Evolutionary conservation across 2,329 filamentous ascomycete genomes (phyloP).

Genomic region (Colletotrichum sp.): DNA sequence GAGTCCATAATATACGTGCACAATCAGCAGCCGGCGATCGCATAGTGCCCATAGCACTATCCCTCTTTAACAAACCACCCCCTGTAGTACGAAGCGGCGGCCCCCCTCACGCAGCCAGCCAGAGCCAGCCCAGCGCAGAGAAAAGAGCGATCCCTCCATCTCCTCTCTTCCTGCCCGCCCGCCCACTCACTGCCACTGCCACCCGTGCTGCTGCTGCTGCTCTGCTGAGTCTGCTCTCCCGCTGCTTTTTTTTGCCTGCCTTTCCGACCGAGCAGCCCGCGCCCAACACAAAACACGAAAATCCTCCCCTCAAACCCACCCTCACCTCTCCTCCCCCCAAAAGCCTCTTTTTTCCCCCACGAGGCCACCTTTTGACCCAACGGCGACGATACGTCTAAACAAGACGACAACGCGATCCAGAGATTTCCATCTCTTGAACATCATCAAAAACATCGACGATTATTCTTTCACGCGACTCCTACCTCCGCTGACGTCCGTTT

Average conservation of each 20-base stretch:
- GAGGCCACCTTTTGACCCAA: conserved; percentile 16
- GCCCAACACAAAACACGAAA: conserved; percentile 27
- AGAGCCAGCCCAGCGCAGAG: background rate
- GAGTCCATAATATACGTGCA: conserved; percentile 4
- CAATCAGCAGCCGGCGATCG: conserved; percentile 15
- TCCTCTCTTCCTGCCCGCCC: background rate
- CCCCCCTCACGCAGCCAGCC: background rate
- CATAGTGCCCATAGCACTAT: conserved; percentile 23
- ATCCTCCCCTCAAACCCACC: conserved; percentile 23
- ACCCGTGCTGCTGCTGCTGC: background rate
- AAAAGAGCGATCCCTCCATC: conserved; percentile 20
- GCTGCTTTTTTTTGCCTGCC: background rate
- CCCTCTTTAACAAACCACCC: conserved; percentile 18
- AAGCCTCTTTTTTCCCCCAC: conserved; percentile 6
- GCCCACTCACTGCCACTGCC: background rate
- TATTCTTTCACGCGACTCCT: background rate
- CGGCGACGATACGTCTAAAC: conserved; percentile 21
- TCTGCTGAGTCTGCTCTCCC: background rate
- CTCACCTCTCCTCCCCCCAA: conserved; percentile 16
- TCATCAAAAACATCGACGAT: conserved; percentile 6
- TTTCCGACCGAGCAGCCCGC: conserved; percentile 23
- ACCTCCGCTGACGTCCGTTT: background rate
- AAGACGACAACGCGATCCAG: conserved; percentile 19
- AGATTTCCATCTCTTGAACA: conserved; percentile 12
- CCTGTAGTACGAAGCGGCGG: conserved; percentile 18